Conservation (phyloP, 164 flowering plant genomes). For the Paratinospora sagittata region DNA sequence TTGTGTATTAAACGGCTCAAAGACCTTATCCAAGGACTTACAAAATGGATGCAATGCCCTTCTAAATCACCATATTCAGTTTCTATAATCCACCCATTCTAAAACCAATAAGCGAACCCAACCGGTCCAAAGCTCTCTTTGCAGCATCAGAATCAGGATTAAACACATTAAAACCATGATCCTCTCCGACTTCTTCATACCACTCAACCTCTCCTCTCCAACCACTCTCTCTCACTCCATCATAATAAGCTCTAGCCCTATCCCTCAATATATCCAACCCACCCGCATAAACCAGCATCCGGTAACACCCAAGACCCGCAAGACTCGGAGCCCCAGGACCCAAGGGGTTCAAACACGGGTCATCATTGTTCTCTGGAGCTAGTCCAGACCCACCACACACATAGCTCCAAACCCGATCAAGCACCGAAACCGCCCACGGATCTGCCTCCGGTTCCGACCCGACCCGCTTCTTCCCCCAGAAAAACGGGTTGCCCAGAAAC, state of each 20-base stretch:
- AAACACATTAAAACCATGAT: constrained; percentile 36
- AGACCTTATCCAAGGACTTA: too few species aligned
- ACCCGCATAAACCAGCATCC: constrained; percentile 32
- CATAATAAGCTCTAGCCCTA: constrained; percentile 22
- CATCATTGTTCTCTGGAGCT: constrained; percentile 13
- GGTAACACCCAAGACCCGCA: constrained; percentile 24
- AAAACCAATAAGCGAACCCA: constrained; percentile 24
- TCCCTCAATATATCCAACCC: constrained; percentile 32
- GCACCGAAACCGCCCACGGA: background rate
- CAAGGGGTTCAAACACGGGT: constrained; percentile 32
- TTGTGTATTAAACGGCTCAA: too few species aligned
- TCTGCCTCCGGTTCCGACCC: constrained; percentile 11
- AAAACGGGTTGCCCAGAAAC: constrained; percentile 18
- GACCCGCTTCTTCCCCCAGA: constrained; percentile 25
- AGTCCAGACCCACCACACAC: constrained; percentile 9
- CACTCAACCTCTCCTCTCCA: constrained; percentile 39
- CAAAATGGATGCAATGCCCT: too few species aligned
- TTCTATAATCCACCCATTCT: too few species aligned
- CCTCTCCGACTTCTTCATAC: constrained; percentile 32
- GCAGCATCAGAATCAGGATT: constrained; percentile 25
- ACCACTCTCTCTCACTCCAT: constrained; percentile 29
- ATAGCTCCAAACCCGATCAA: constrained; percentile 1
- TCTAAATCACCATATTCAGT: too few species aligned
- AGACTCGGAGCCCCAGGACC: constrained; percentile 27
- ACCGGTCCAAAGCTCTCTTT: constrained; percentile 13